These are phyloP conservation scores for Boechera stricta DNA, from an alignment of 345 rosid species.

Conservation along the genomic window DNA sequence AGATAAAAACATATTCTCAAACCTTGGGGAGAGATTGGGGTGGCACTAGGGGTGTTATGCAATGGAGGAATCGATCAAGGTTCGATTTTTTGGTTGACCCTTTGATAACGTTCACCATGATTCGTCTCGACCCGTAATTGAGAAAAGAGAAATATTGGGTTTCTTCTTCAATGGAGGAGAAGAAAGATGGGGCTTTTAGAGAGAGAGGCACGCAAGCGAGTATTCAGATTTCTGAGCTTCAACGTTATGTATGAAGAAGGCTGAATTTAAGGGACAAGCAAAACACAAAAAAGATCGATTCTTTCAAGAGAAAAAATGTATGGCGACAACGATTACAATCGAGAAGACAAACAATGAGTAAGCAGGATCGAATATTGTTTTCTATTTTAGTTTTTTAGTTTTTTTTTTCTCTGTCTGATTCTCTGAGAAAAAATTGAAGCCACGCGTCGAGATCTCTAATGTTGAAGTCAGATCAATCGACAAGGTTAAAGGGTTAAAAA, in stretches of 20 bases:
- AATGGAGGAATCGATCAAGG: slow-evolving; percentile 80
- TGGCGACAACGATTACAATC: slow-evolving; percentile 32
- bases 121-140: slow-evolving; percentile 38
- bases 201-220: slow-evolving; percentile 41
- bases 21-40: slow-evolving; percentile 93
- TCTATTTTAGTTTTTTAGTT: too few species aligned
- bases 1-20: not conserved
- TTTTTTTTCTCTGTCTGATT: not conserved
- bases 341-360: slow-evolving; percentile 24
- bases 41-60: slow-evolving; percentile 72
- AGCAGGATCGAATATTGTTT: slow-evolving; percentile 44
- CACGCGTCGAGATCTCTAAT: slow-evolving; percentile 34
- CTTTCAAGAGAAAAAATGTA: slow-evolving; percentile 1
- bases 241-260: slow-evolving; percentile 51
- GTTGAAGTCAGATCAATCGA: slow-evolving; percentile 7
- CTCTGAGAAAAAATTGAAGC: slow-evolving; percentile 14
- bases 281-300: slow-evolving; percentile 29
- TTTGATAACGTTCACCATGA: slow-evolving; percentile 60
- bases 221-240: slow-evolving; percentile 52
- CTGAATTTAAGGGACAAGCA: slow-evolving; percentile 57
- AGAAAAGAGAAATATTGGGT: slow-evolving; percentile 23
- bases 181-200: slow-evolving; percentile 17
- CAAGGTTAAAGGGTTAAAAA: not conserved
- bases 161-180: slow-evolving; percentile 17
- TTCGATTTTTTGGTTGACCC: slow-evolving; percentile 69